Base-by-base conservation (phyloP, 2,329 filamentous ascomycete genomes). In the Elsinoe batatas region DNA sequence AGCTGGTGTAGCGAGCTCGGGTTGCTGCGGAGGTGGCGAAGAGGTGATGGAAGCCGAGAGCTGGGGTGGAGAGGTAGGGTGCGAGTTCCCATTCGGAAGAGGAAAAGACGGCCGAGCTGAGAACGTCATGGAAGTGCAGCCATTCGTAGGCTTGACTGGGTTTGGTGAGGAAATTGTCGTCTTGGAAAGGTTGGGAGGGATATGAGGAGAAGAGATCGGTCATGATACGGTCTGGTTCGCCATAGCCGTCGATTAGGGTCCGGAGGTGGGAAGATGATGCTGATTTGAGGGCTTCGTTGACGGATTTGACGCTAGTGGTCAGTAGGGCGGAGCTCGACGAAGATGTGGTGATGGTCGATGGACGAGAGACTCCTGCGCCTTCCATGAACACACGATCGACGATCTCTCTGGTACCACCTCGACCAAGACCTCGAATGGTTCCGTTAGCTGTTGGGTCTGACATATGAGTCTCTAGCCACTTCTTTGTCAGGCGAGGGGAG, bases 1-100 rank as follows among this genome's bases (percentile, higher is more conserved):
- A 57, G 30, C 59, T 56, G 33, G 53, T 36, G 17, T 50, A 51
- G 13, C 53, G 47, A 54, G 66, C 64, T 40, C 64, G 60, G 3
- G 76, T 76, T 56, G 77, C 77, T 35, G 78, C 78, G 22, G 85
- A 81, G 0, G 87, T 85, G 3, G 91, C 88, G 65, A 98, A 98
- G 11, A 98, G 79, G 65, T 88, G 78, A 67, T 98, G 94, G 65
- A 95, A 96, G 3, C 88, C 93, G 1, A 97, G 79, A 13, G 93
- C 80, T 0, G 91, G 85, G 62, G 93, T 87, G 64, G 84, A 88
- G 49, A 97, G 79, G 68, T 98, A 98, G 0, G 88, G 84, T 0
- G 80, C 81, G 13, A 98, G 75, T 69, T 98, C 93, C 87, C 93
- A 98, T 56, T 95, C 91, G 68, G 96, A 91, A 58, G 81, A 84